These are phyloP conservation scores for Saturnispora kantuleensis DNA, from an alignment of 805 yeast genomes.

Conservation along the genomic window DNA sequence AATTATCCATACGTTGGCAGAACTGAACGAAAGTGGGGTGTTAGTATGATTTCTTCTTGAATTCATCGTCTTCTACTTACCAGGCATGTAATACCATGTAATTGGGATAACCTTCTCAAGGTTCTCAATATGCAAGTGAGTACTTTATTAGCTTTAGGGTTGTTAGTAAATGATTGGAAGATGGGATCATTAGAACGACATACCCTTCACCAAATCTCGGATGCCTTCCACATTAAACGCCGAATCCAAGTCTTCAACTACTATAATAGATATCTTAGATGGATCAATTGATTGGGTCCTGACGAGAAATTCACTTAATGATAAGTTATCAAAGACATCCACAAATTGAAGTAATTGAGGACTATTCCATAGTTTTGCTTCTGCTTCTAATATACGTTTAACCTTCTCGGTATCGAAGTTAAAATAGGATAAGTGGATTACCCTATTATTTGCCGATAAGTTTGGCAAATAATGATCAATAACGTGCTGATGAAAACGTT, in stretches of 20 bases:
- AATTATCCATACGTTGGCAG: too few relatives aligned
- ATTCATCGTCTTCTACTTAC: slow-evolving; percentile 13
- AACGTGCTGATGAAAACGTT: too few relatives aligned
- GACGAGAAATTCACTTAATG: too few relatives aligned
- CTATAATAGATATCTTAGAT: neutral
- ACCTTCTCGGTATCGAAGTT: too few relatives aligned
- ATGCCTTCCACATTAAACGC: slow-evolving; percentile 6
- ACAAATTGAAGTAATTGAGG: too few relatives aligned
- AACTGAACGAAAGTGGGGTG: neutral
- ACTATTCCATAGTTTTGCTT: too few relatives aligned
- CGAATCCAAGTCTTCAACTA: slow-evolving; percentile 3
- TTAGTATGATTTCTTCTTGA: neutral
- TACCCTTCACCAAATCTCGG: slow-evolving; percentile 3
- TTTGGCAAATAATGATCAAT: too few relatives aligned
- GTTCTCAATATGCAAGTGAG: slow-evolving; percentile 8
- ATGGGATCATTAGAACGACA: neutral
- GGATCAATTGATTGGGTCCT: too few relatives aligned
- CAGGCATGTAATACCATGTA: slow-evolving; percentile 11
- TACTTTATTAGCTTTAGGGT: neutral
- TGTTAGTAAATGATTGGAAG: neutral
- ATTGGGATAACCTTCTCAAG: slow-evolving; percentile 19
- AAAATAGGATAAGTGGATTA: too few relatives aligned
- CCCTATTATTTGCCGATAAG: too few relatives aligned
- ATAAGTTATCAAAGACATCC: too few relatives aligned
- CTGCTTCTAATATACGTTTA: too few relatives aligned